Evolutionary conservation across 140 eudicot genomes (phyloP), one percentile per base, ranked within the genome.

Genomic region (Stevia rebaudiana): DNA sequence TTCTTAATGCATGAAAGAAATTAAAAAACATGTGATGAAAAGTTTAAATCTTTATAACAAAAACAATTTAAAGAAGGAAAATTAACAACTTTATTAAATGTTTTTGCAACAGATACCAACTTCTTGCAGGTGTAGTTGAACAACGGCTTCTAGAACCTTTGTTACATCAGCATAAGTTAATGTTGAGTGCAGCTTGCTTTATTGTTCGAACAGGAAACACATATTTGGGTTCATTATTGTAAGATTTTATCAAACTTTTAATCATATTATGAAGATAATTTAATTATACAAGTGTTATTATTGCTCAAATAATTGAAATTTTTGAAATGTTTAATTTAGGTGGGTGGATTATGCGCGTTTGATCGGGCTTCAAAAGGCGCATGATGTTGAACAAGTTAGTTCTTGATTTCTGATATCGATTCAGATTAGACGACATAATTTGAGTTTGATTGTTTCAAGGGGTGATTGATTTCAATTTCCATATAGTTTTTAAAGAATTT

Each of bases 191-290:
- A 39, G 74, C 88, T 49, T 91, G 98, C 87, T 91, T 87, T 75
- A 86, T 89, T 11, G 92, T 87, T 47, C 76, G 98, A 23, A 91
- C 98, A 31, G 96, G 98, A 69, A 91, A 91, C 89, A 91, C 98
- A 4, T 91, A 64, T 65, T 75, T 87, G 88, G 98, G 98, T 56
- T 91, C 98, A 72, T 76, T 91, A 76, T 54, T 91, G 98, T 87
- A 72, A 87, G 98, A 28, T 66, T 66, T 56, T 51, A 17, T 51
- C 24, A 5, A 13, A 52, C 68, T 44, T 53, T 21, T 33, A 56
- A 63, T 76, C 15, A 3, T 36, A n/a, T 25, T n/a, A n/a, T n/a
- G n/a, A n/a, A n/a, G n/a, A n/a, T n/a, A 13, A 0, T 47, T 33
- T 23, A 8, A 0, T 68, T 68, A 4, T 35, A 0, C 13, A 3